Percentiles rank a stretch among this genome's conserved stretches.
Conservation (phyloP, 164 flowering plant species). For the Chimonanthus salicifolius region DNA sequence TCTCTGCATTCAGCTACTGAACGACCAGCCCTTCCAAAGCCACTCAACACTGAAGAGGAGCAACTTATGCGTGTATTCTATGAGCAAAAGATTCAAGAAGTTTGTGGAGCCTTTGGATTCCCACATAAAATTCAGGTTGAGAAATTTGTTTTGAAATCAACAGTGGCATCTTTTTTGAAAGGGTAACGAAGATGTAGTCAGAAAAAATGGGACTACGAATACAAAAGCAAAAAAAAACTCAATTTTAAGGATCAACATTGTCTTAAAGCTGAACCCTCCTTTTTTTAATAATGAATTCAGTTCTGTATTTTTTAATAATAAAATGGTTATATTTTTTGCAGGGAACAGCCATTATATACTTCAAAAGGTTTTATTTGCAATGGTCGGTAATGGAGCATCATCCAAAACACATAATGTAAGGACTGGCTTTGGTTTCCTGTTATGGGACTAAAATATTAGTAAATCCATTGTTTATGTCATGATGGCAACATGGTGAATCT, state of each 20-base stretch:
- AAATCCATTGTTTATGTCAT: background rate
- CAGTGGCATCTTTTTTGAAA: too few relatives aligned
- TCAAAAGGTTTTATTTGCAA: conserved; percentile 88
- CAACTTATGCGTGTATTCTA: conserved; percentile 73
- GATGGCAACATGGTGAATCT: too few relatives aligned
- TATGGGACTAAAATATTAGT: background rate
- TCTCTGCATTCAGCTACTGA: conserved; percentile 29
- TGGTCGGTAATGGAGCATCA: conserved; percentile 99
- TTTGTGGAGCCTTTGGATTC: conserved; percentile 83
- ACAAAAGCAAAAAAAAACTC: too few relatives aligned
- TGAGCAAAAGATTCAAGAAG: conserved; percentile 90
- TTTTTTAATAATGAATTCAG: conserved; percentile 3
- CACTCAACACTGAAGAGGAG: conserved; percentile 82
- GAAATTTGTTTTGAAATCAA: background rate
- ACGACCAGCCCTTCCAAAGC: conserved; percentile 68
- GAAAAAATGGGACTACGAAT: too few relatives aligned
- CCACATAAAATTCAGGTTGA: conserved; percentile 94
- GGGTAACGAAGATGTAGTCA: too few relatives aligned
- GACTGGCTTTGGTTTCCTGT: conserved; percentile 2
- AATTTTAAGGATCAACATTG: too few relatives aligned
- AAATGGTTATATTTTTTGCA: conserved; percentile 30
- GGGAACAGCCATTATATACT: conserved; percentile 91
- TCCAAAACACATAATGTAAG: conserved; percentile 91
- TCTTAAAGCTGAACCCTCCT: background rate
- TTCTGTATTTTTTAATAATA: background rate